Evolutionary conservation across 177 flowering plant genomes (phyloP), one percentile per base, ranked within the genome.

Genomic region (Vitis hybrid): DNA sequence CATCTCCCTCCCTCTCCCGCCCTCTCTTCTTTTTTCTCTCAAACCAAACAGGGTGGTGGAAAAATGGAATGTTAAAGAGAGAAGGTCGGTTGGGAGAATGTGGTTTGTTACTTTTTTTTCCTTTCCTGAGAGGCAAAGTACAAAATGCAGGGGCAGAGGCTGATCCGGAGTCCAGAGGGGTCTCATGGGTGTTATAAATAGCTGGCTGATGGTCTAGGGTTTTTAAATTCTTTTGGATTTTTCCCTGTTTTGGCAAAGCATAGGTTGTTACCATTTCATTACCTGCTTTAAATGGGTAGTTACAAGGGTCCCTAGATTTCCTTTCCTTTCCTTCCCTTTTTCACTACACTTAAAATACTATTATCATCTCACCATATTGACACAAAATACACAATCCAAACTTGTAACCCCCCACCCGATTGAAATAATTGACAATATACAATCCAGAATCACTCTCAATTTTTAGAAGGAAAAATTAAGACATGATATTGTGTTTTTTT

Each of bases 151-250:
- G 67, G 81, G 75, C 74, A 70, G 75, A 71, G 75, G 74, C 45
- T 70, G 82, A 72, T 74, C 79, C 73, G 71, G 71, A 74, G 67
- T 39, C 11, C 76, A 13, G 73, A 70, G 62, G 66, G 74, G 52
- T 68, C 71, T 77, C 77, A 75, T 75, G 82, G 81, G 76, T 70
- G 76, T 68, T 83, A 87, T 87, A 84, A 85, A 87, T 84, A 85
- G 85, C 59, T 70, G 49, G 67, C 63, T 66, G 72, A 73, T 82
- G 64, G 70, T 68, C 78, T 79, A 78, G 80, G 74, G 72, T 74
- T 80, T 74, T 71, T 55, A 64, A 77, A 72, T 68, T 31, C 20
- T 74, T 75, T 80, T 80, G 77, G 76, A 69, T 71, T 79, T 77
- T 64, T 77, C 75, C 70, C 58, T 15, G 68, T 65, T 78, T 80